Percentiles rank a stretch among this genome's conserved stretches.
Conservation (phyloP, 306 rosid genomes). For the Herpetospermum pedunculosum region DNA sequence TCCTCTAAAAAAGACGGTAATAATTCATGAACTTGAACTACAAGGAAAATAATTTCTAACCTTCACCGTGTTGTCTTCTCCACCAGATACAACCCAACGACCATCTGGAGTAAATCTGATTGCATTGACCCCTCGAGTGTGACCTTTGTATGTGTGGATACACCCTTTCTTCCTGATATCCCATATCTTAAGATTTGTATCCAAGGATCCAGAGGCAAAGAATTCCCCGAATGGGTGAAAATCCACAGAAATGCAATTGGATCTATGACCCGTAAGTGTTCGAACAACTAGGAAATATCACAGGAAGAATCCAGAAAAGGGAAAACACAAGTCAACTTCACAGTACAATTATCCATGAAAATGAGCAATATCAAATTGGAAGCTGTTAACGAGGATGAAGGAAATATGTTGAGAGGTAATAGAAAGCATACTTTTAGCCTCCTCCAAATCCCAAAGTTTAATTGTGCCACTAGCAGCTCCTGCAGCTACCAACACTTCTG, state of each 20-base stretch:
- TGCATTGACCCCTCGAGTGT: constrained; percentile 96
- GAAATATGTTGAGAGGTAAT: constrained; percentile 1
- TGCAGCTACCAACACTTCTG: constrained; percentile 93
- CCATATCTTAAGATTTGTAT: constrained; percentile 98
- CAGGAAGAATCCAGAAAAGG: constrained; percentile 10
- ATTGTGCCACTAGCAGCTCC: constrained; percentile 99
- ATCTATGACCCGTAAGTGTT: constrained; percentile 94
- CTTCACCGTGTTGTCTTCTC: constrained; percentile 98
- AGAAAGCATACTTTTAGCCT: constrained; percentile 80
- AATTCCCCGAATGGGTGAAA: constrained; percentile 99
- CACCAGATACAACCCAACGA: constrained; percentile 99
- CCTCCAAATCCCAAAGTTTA: constrained; percentile 99
- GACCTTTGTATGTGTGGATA: constrained; percentile 98
- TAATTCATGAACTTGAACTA: not conserved
- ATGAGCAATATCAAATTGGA: not conserved
- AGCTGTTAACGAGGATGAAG: not conserved
- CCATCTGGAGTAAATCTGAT: constrained; percentile 99
- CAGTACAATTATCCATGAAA: not conserved
- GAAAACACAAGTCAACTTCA: not conserved
- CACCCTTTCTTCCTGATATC: constrained; percentile 98
- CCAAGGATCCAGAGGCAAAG: constrained; percentile 95
- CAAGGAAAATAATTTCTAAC: constrained; percentile 30
- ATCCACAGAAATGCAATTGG: constrained; percentile 93
- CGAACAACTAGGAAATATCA: constrained; percentile 66
- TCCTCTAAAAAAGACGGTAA: not conserved